Percentiles rank a stretch among this genome's conserved stretches.
Conservation (phyloP, 352 stramenopile species). For the Aphanomyces cochlioides region DNA sequence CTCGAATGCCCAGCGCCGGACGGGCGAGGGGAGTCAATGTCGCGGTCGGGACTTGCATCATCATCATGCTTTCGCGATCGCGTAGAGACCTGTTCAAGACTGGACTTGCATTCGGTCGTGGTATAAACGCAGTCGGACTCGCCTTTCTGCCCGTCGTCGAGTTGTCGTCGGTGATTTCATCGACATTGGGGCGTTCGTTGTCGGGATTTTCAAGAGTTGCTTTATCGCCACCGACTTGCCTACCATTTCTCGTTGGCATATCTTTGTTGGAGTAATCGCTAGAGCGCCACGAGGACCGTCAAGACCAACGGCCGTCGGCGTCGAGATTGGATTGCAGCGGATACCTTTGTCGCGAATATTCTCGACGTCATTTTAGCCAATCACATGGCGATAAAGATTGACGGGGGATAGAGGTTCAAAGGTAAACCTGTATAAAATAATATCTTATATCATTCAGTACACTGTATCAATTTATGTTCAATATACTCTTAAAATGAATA, state of each 20-base stretch:
- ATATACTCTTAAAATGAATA: not conserved
- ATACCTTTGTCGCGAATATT: conserved; percentile 9
- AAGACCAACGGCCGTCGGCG: not conserved
- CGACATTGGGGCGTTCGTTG: not conserved
- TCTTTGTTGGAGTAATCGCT: not conserved
- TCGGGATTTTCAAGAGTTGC: not conserved
- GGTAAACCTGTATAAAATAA: not conserved
- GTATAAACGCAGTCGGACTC: not conserved
- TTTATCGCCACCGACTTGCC: not conserved
- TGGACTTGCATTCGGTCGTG: not conserved
- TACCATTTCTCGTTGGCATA: conserved; percentile 10
- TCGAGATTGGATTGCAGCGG: not conserved
- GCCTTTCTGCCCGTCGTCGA: no score
- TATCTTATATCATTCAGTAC: not conserved
- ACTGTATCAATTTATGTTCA: no score
- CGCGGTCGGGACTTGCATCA: not conserved
- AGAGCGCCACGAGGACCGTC: not conserved
- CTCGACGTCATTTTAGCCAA: not conserved
- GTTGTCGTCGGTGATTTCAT: no score
- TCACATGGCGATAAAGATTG: not conserved
- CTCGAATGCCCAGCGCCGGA: conserved; percentile 21
- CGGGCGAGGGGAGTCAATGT: conserved; percentile 9
- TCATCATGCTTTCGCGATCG: not conserved
- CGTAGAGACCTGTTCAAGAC: not conserved
- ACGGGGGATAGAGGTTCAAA: not conserved